Base-by-base conservation (phyloP, 768 basidiomycete genomes). In the Tephrocybe sp. region DNA sequence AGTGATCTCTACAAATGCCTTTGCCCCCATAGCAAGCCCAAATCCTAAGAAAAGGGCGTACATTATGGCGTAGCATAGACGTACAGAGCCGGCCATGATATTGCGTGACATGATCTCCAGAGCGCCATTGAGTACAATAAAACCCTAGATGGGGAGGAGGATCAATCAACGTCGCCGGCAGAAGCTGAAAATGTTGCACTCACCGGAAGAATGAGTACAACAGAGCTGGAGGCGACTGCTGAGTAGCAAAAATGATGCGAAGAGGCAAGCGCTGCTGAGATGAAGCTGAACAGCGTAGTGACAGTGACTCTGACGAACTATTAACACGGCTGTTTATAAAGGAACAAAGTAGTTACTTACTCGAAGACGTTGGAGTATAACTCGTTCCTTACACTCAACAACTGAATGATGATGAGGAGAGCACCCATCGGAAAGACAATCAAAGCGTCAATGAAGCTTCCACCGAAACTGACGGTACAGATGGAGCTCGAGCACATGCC, bases 31-130 rank as follows among this genome's bases (percentile, higher is more conserved):
- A 0, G 88, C 80, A 9, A 92, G 79, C 4, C 92, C 91, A 61
- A 94, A 90, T 0, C 86, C 85, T 7, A 87, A 72, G 63, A 84
- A 85, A 15, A 85, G 71, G n/a, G 86, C 83, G 60, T 93, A 94
- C 49, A 88, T 76, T 45, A 88, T 73, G 21, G 88, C 79, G 59
- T 88, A 93, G 56, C 87, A 88, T 13, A 93, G 73, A 31, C 89
- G 77, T 25, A 93, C 90, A 10, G 88, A 84, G n/a, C 92, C 90
- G 0, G 88, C 75, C 24, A 91, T 82, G 58, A 94, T 84, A 53
- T 88, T 88, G 15, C 89, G 79, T 3, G 88, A 86, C 50, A 88
- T 80, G 18, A 92, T 68, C 61, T 93, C 91, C 24, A 93, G 79
- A 10, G 84, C 77, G 42, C 86, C 92, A 57, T 73, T 77, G 12